Conservation (phyloP, 2,329 filamentous ascomycete species). For the Xylaria sp. region DNA sequence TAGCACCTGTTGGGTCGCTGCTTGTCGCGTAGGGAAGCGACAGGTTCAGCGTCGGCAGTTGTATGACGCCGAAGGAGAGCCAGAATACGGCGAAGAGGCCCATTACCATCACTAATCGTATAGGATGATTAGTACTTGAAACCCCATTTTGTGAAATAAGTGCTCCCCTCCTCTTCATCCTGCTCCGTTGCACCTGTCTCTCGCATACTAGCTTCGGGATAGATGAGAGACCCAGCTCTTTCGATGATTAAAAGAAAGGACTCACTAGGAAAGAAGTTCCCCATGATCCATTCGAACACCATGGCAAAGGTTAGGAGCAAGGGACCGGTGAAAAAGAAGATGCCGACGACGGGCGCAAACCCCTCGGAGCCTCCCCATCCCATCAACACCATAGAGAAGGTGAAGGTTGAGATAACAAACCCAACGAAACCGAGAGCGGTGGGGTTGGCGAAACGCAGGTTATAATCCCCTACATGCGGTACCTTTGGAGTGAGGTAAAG, state of each 20-base stretch:
- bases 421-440: conserved; percentile 53
- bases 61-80: conserved; percentile 62
- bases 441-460: conserved; percentile 52
- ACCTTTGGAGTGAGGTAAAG: conserved; percentile 54
- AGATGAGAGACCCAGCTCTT: background rate
- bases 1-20: conserved; percentile 55
- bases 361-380: conserved; percentile 52
- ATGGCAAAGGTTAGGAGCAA: conserved; percentile 58
- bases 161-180: background rate
- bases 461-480: conserved; percentile 51
- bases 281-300: conserved; percentile 64
- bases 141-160: background rate
- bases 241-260: background rate
- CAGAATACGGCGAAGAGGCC: conserved; percentile 60
- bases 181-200: background rate
- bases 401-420: conserved; percentile 53
- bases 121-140: background rate
- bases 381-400: conserved; percentile 52
- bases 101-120: conserved; percentile 37
- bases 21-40: conserved; percentile 56
- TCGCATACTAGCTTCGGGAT: background rate
- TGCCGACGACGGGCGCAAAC: conserved; percentile 50
- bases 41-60: conserved; percentile 60
- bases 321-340: conserved; percentile 57
- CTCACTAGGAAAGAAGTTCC: conserved; percentile 58